Conservation (phyloP, 352 stramenopile species). For the Phytopythium mirpurense region DNA sequence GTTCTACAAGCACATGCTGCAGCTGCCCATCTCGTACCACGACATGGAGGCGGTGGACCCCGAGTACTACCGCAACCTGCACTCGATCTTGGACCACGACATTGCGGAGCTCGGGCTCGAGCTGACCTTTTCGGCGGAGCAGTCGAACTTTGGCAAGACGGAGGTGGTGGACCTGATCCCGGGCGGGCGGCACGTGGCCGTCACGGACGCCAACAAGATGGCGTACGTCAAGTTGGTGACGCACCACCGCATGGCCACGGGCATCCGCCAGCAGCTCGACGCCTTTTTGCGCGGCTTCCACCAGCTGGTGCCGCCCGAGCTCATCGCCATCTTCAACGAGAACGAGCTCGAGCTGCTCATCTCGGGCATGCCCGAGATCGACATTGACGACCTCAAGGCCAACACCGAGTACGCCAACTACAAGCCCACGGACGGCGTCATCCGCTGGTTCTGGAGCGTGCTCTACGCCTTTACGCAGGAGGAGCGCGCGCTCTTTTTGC, state of each 20-base stretch:
- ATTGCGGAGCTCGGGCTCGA: slow-evolving; percentile 86
- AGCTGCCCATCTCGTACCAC: slow-evolving; percentile 94
- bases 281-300: slow-evolving; percentile 90
- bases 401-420: slow-evolving; percentile 94
- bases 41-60: slow-evolving; percentile 99
- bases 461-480: slow-evolving; percentile 89
- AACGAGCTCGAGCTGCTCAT: slow-evolving; percentile 93
- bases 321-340: slow-evolving; percentile 94
- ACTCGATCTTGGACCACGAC: slow-evolving; percentile 86
- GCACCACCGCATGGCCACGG: slow-evolving; percentile 98
- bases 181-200: slow-evolving; percentile 76
- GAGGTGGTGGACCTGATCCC: slow-evolving; percentile 89
- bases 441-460: slow-evolving; percentile 94
- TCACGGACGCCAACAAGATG: slow-evolving; percentile 93
- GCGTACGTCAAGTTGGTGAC: slow-evolving; percentile 94
- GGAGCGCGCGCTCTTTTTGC: slow-evolving; percentile 89
- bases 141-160: slow-evolving; percentile 88
- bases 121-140: slow-evolving; percentile 91
- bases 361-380: slow-evolving; percentile 91
- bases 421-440: slow-evolving; percentile 84
- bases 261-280: slow-evolving; percentile 94
- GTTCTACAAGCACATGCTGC: slow-evolving; percentile 99
- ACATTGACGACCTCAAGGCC: slow-evolving; percentile 92
- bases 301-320: slow-evolving; percentile 83
- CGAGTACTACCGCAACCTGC: slow-evolving; percentile 93